Percentiles rank a stretch among this genome's conserved stretches.
These are phyloP conservation scores for Hyaloperonospora arabidopsidis DNA, from an alignment of 352 stramenopile species.

Conservation along the genomic window DNA sequence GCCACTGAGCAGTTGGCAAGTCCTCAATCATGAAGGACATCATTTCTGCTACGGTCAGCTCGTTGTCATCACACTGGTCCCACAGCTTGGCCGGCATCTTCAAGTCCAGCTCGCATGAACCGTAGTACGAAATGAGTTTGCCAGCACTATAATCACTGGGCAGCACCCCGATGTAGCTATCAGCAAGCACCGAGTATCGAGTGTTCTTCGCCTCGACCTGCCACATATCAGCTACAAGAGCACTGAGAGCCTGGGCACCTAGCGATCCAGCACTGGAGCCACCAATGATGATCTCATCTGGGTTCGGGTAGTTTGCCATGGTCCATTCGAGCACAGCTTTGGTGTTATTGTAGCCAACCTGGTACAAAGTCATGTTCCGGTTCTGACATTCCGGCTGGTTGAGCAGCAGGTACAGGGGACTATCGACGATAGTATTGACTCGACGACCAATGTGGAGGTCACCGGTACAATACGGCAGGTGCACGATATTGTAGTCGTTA, in stretches of 20 bases:
- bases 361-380: constrained; percentile 47
- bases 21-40: constrained; percentile 45
- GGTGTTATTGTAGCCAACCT: constrained; percentile 57
- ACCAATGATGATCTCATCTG: constrained; percentile 46
- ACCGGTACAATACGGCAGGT: constrained; percentile 67
- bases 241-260: constrained; percentile 39
- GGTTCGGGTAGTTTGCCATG: constrained; percentile 48
- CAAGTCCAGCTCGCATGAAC: constrained; percentile 43
- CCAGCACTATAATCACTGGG: constrained; percentile 38
- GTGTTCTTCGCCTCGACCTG: constrained; percentile 48
- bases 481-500: constrained; percentile 70
- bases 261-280: constrained; percentile 53
- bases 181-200: constrained; percentile 45
- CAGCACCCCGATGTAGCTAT: constrained; percentile 61
- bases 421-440: constrained; percentile 24
- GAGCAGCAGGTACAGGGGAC: constrained; percentile 33
- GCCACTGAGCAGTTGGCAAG: constrained; percentile 41
- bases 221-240: constrained; percentile 45
- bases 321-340: constrained; percentile 58
- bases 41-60: constrained; percentile 39
- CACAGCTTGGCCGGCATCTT: constrained; percentile 32
- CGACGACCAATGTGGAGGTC: constrained; percentile 56
- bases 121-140: constrained; percentile 54
- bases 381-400: constrained; percentile 31
- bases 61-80: constrained; percentile 39